Base-by-base conservation (phyloP, 2,329 filamentous ascomycete species). In the Daldinia sp. region DNA sequence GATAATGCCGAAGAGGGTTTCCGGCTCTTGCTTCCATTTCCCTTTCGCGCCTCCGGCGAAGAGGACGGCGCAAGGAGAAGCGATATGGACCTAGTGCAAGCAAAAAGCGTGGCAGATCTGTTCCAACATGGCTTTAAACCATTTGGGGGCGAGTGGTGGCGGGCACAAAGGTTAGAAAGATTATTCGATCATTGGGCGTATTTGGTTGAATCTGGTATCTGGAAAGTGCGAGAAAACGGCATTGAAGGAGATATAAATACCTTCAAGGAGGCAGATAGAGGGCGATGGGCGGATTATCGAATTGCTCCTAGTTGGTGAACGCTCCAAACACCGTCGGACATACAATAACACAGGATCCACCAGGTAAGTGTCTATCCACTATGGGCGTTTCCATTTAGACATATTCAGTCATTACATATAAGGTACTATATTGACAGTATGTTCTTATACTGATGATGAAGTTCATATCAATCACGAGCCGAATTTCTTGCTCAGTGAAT, bases 401-500 rank as follows among this genome's bases (percentile, higher is more conserved):
- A 26, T 18, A 33, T 51, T 12, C 13, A 4, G 4, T 30, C 15
- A 6, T 18, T 2, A 12, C 6, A 15, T 26, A 56, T 4, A 6
- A 33, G 30, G 30, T 33, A 33, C 30, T 33, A 12, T 39, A 15
- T 10, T n/a, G 30, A 7, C 28, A 13, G 30, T n/a, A 42, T 23
- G 5, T 5, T 6, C 7, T 5, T n/a, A 12, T 39, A 20, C 26
- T 20, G 7, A 20, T 42, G 15, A 44, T 15, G 13, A 39, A 39
- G n/a, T 41, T 3, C 26, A 18, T 37, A 13, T 18, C 39, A 15
- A 57, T 46, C 56, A 74, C 9, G 71, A 78, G 0, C 74, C 74
- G 81, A 79, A 83, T 64, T 77, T 80, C 41, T 72, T 68, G 35
- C 71, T 74, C 67, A 87, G 69, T 4, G 82, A 82, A 64, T 81